A percentile compares a stretch with the other conserved stretches of the same genome.
phyloP scores from a whole-genome alignment of 2,329 filamentous ascomycete species.

The Neoarthrinium moseri region DNA sequence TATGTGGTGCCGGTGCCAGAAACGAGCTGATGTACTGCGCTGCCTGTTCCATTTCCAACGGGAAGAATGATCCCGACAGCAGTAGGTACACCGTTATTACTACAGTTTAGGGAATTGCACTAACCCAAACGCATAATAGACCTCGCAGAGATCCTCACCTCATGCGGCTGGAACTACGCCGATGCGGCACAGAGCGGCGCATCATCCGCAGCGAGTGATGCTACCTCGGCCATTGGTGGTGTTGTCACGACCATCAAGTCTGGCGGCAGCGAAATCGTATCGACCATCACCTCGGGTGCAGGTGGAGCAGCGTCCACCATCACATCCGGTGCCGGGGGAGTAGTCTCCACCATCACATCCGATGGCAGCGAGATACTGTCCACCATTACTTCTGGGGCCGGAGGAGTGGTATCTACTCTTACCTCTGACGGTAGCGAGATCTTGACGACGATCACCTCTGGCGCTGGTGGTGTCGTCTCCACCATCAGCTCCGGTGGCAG shows the following conservation, averaged over 20 bases:
- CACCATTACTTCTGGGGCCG: conserved; percentile 1
- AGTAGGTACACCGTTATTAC: neutral
- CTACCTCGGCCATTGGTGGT: conserved; percentile 1
- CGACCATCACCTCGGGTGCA: conserved; percentile 3
- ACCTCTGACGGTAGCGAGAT: conserved; percentile 3
- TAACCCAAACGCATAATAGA: neutral
- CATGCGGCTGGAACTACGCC: conserved; percentile 7
- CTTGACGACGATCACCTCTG: conserved; percentile 6
- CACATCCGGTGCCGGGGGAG: neutral
- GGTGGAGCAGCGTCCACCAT: conserved; percentile 4
- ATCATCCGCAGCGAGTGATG: neutral
- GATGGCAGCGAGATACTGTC: neutral
- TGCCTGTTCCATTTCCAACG: conserved; percentile 8
- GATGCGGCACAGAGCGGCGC: conserved; percentile 2
- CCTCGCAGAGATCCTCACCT: conserved; percentile 6
- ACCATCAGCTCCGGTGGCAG: conserved; percentile 6
- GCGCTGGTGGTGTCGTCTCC: conserved; percentile 2
- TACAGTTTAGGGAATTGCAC: neutral
- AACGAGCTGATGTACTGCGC: conserved; percentile 10
- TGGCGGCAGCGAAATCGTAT: neutral
- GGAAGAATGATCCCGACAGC: conserved; percentile 7
- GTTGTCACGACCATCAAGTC: conserved; percentile 6
- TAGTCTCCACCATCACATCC: neutral
- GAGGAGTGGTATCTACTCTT: conserved; percentile 1
- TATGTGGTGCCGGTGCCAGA: conserved; percentile 6